Evolutionary conservation across 2,329 filamentous ascomycete species (phyloP), one percentile per base, ranked within the genome.

Genomic region (Tympanopsis confertula): DNA sequence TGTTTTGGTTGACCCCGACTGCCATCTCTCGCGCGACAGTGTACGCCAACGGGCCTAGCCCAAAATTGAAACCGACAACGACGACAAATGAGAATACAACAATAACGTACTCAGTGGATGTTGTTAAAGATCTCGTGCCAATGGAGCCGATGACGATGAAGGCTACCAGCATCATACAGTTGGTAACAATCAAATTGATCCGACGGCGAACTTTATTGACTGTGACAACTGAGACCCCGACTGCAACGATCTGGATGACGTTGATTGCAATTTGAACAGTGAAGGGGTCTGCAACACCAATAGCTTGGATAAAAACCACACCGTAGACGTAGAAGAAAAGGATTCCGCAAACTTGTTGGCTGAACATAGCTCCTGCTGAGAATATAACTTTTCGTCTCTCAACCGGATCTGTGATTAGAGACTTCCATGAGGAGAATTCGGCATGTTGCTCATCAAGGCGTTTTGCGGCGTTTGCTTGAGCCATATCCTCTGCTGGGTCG

Each of bases 261-360:
- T 51, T 49, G 19, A 50, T 52, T 33, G 54, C 55, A 13, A 52
- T 43, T 10, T 42, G 49, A 38, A 57, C 52, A 26, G 49, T 47
- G 42, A 54, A 57, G 3, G 52, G 50, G 13, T 57, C 45, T 0
- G 43, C 44, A 3, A 56, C 38, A 5, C 53, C 51, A 13, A 56
- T 53, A 3, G 49, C 44, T 41, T 56, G 42, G 13, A 50, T 47
- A 37, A 57, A 56, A n/a, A 55, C 50, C 2, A 51, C 50, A 2
- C 53, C 54, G 32, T 51, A 57, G 35, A 47, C 49, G 40, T 56
- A 57, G 44, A 52, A 56, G 42, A 52, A 60, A 26, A 55, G 50
- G 38, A 60, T 58, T 18, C 57, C 57, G 46, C 54, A 54, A 43
- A 60, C 56, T 44, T 60, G 56, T 35, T 59, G 56, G 1, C 52